Evolutionary conservation across 2,329 filamentous ascomycete genomes (phyloP), one percentile per base, ranked within the genome.

Genomic region (Tolypocladium endophyticum): DNA sequence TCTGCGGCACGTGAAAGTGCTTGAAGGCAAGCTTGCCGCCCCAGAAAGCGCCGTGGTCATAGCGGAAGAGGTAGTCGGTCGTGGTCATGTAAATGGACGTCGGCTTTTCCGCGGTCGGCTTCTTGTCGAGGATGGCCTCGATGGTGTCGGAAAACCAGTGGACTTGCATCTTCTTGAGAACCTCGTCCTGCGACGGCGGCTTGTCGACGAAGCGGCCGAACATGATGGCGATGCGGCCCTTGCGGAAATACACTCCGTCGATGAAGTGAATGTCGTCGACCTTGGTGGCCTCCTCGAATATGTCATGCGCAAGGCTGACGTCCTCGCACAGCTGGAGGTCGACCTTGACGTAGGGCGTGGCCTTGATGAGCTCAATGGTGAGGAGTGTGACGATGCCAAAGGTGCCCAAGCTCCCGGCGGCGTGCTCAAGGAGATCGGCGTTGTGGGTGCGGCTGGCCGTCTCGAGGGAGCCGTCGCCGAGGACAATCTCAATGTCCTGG

Each of bases 21-120:
- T 71, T 70, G 67, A 81, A 82, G 3, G 79, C 78, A 28, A 75
- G 76, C 33, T 71, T 71, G 41, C 78, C 80, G 11, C 79, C 77
- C 80, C 80, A 83, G 71, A 83, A 83, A 23, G 77, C 79, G 55
- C 80, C 81, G 50, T 80, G 77, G 65, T 83, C 80, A 68, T 83
- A 83, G 57, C 81, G 76, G 70, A 83, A 83, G 65, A 82, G 77
- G 66, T 83, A 83, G 62, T 82, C 80, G 16, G 74, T 72, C 1
- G 80, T 67, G 0, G 77, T 78, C 33, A 82, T 76, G 59, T 66
- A 67, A 39, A 67, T 56, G 20, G 61, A 58, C n/a, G 58, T 56
- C 14, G 64, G 64, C 47, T 62, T 65, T 33, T 67, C 64, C 20
- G 58, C 33, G 1, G 64, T 65, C 23, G 66, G 70, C 55, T 71